A percentile compares a stretch with the other conserved stretches of the same genome.
Conservation (phyloP, 2,329 filamentous ascomycete genomes). For the Massarina eburnea region DNA sequence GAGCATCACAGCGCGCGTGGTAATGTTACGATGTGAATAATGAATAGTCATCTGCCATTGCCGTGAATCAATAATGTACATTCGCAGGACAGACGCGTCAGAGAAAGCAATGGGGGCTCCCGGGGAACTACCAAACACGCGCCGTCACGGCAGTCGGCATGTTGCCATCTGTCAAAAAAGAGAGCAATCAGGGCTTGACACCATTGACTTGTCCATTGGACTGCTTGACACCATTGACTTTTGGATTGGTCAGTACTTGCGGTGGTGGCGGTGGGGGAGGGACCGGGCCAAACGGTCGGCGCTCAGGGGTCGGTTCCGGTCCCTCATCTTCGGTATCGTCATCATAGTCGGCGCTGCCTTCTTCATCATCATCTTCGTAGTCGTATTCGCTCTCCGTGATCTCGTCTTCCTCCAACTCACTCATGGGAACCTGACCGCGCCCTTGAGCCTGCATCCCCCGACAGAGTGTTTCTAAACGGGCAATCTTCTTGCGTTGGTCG, state of each 20-base stretch:
- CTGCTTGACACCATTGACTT: conserved; percentile 42
- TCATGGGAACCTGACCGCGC: conserved; percentile 65
- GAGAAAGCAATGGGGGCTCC: neutral
- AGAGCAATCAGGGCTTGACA: conserved; percentile 38
- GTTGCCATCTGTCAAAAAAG: neutral
- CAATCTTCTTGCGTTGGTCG: conserved; percentile 78
- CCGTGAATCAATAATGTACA: conserved; percentile 11
- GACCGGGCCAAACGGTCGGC: conserved; percentile 40
- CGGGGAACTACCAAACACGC: neutral
- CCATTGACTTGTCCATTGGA: conserved; percentile 44
- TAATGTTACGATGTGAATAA: neutral
- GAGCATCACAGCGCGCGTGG: neutral
- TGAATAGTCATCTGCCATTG: conserved; percentile 7
- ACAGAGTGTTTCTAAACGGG: conserved; percentile 91
- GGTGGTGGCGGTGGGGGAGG: conserved; percentile 42
- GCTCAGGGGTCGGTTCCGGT: conserved; percentile 33
- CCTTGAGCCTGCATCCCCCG: conserved; percentile 96
- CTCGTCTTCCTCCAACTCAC: conserved; percentile 58
- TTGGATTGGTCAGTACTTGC: conserved; percentile 32
- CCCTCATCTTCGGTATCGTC: conserved; percentile 61
- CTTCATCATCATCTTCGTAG: conserved; percentile 44
- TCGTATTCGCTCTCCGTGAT: conserved; percentile 47
- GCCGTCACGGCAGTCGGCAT: neutral
- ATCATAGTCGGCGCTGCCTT: conserved; percentile 56
- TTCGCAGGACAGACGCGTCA: conserved; percentile 3